Base-by-base conservation (phyloP, 106 monocot species). In the Iris macrosiphon region DNA sequence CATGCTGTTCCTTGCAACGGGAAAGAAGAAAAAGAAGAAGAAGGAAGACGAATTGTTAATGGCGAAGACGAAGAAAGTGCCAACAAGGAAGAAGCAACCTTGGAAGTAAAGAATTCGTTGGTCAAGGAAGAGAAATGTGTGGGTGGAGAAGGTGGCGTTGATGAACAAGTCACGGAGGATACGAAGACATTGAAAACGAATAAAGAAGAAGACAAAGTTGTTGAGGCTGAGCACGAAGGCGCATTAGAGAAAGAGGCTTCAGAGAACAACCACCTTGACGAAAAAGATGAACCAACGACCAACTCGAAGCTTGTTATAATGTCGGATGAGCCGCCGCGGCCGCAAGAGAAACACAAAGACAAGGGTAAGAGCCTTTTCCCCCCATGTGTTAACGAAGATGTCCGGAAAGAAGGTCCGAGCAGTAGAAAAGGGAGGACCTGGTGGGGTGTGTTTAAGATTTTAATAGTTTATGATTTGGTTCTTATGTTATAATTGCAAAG, bases 301-400 rank as follows among this genome's bases (percentile, higher is more conserved):
- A 41, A 41, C 12, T 13, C 2, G 15, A 2, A 41, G 40, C 12
- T 41, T 12, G 16, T 41, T 12, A 41, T 41, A 41, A 13, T 2
- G 40, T 41, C 16, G 40, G 12, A 13, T 41, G 6, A 2, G 40
- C 4, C 21, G 7, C 42, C 55, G 19, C 59, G 70, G 57, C 25
- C 27, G 11, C 71, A 55, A 26, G 57, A 67, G 28, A 64, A 23
- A 24, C 28, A 28, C 31, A 72, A 73, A 18, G 72, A 76, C 23
- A 86, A 86, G 72, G 92, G 81, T 24, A 92, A 92, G 47, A 65
- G 75, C 23, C 51, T 73, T 39, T 75, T 68, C 12, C 22, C 67
- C 5, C 63, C 67, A 42, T 15, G 60, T 40, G 35, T 35, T 6
- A 73, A 67, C 7, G 65, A 64, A 18, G 72, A 63, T 42, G 71